Evolutionary conservation across 2,329 filamentous ascomycete species (phyloP).

Genomic region (Rhytidhysteron rufulum): DNA sequence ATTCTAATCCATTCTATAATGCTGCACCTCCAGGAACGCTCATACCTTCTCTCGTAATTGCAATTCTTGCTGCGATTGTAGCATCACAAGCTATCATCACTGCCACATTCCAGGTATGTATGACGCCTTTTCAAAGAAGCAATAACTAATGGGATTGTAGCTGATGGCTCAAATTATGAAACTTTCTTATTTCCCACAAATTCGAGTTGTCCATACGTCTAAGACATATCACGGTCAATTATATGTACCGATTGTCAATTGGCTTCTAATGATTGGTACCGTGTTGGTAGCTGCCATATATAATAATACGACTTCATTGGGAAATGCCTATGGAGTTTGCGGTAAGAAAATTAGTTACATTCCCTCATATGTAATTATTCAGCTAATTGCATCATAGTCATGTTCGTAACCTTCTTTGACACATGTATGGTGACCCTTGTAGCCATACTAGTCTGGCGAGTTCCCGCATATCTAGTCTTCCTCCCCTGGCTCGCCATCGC

Average conservation of each 20-base stretch:
- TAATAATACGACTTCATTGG: slow-evolving; percentile 61
- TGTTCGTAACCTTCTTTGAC: slow-evolving; percentile 74
- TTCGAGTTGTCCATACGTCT: slow-evolving; percentile 69
- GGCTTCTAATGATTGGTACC: slow-evolving; percentile 71
- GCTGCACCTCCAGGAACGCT: slow-evolving; percentile 64
- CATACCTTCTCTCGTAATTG: slow-evolving; percentile 65
- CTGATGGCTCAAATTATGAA: slow-evolving; percentile 70
- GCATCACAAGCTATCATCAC: slow-evolving; percentile 78
- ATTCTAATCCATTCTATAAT: slow-evolving; percentile 71
- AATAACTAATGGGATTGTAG: slow-evolving; percentile 29
- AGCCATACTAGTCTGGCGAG: slow-evolving; percentile 68
- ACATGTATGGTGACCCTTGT: slow-evolving; percentile 71
- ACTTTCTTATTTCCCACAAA: slow-evolving; percentile 69
- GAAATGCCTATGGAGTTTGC: slow-evolving; percentile 63
- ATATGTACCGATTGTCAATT: slow-evolving; percentile 73
- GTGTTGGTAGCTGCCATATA: slow-evolving; percentile 72
- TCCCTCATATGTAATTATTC: too few relatives aligned
- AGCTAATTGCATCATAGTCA: slow-evolving; percentile 80
- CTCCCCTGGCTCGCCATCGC: slow-evolving; percentile 61
- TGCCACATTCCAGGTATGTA: slow-evolving; percentile 61
- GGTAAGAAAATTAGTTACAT: too few relatives aligned
- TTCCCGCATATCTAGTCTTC: slow-evolving; percentile 58
- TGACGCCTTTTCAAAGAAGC: not conserved
- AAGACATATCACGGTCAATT: slow-evolving; percentile 68
- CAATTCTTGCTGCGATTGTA: slow-evolving; percentile 68